phyloP scores from a whole-genome alignment of 257 asterid species.

The Solanum raphanifolium region DNA sequence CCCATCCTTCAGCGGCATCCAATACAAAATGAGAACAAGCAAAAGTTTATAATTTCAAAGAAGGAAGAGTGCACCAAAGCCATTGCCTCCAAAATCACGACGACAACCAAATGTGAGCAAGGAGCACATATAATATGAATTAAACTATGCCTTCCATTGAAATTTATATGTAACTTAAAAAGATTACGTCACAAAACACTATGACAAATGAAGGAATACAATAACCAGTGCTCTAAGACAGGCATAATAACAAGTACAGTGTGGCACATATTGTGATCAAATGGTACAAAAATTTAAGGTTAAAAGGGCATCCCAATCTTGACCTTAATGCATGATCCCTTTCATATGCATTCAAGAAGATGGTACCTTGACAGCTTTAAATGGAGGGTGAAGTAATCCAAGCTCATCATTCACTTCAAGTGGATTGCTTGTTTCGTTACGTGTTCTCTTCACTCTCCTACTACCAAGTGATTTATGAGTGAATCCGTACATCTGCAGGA shows the following conservation, averaged over 20 bases:
- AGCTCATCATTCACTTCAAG: conserved; percentile 49
- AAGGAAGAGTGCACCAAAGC: background rate
- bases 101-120: background rate
- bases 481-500: conserved; percentile 80
- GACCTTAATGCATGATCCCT: background rate
- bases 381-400: conserved; percentile 72
- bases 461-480: conserved; percentile 53
- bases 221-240: conserved; percentile 14
- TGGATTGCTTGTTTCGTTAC: conserved; percentile 72
- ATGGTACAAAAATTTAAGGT: background rate
- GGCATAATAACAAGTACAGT: conserved; percentile 17
- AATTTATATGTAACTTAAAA: conserved; percentile 7
- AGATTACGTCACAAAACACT: conserved; percentile 19
- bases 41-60: background rate
- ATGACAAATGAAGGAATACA: conserved; percentile 30
- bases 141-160: conserved; percentile 1
- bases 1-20: background rate
- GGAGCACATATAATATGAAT: conserved; percentile 2
- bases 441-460: conserved; percentile 50
- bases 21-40: background rate
- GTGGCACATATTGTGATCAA: conserved; percentile 14
- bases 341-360: background rate
- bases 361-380: conserved; percentile 43
- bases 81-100: background rate
- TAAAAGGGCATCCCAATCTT: background rate